A percentile compares a stretch with the other conserved stretches of the same genome.
Evolutionary conservation across 148 eudicot genomes (phyloP).

Genomic region (Chenopodium formosanum): DNA sequence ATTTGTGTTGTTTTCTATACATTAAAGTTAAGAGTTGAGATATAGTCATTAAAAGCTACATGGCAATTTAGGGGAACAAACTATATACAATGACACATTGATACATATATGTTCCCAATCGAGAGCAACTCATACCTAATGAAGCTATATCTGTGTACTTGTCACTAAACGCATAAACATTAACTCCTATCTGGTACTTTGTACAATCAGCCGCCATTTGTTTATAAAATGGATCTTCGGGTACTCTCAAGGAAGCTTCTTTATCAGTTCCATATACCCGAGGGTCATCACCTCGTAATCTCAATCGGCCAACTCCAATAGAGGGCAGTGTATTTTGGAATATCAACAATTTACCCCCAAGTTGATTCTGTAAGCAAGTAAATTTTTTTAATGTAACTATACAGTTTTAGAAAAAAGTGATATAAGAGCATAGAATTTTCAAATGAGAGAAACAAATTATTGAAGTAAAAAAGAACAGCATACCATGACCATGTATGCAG

Average conservation of each 20-base stretch:
- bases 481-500: constrained; percentile 94
- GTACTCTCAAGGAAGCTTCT: constrained; percentile 71
- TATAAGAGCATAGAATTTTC: not conserved
- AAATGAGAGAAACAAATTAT: not conserved
- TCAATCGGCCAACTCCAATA: constrained; percentile 84
- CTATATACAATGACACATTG: not conserved
- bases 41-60: not conserved
- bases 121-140: constrained; percentile 51
- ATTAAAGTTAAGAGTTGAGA: not conserved
- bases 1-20: too few relatives aligned
- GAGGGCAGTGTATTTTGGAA: constrained; percentile 93
- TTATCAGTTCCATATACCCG: constrained; percentile 93
- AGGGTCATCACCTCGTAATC: constrained; percentile 85
- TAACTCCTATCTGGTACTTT: constrained; percentile 87
- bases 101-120: not conserved
- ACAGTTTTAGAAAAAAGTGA: not conserved
- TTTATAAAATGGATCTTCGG: constrained; percentile 97
- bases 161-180: constrained; percentile 93
- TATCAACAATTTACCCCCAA: constrained; percentile 95
- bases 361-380: constrained; percentile 63
- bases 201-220: constrained; percentile 99
- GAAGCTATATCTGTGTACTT: constrained; percentile 95
- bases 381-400: not conserved
- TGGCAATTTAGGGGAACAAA: not conserved
- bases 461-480: constrained; percentile 20